Conservation (phyloP, 2,329 filamentous ascomycete species). For the Arachnopeziza araneosa region DNA sequence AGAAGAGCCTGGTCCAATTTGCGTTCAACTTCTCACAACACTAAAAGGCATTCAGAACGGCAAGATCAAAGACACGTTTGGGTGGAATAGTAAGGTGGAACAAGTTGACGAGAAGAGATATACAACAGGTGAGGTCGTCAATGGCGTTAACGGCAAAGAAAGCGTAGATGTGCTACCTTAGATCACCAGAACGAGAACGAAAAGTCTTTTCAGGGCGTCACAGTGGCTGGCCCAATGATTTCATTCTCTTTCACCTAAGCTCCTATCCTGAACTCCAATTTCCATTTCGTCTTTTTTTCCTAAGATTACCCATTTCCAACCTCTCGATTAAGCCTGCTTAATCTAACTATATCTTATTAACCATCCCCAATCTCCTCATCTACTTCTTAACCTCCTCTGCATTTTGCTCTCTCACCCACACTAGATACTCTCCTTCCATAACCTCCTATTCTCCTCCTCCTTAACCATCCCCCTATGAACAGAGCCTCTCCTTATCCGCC, state of each 20-base stretch:
- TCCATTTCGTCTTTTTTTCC: background rate
- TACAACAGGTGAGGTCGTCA: constrained; percentile 13
- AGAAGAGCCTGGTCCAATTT: constrained; percentile 69
- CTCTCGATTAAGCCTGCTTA: no score
- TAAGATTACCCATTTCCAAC: no score
- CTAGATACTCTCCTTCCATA: background rate
- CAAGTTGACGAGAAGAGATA: constrained; percentile 27
- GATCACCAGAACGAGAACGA: background rate
- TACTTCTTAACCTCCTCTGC: no score
- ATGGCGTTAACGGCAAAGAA: constrained; percentile 16
- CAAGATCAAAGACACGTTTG: constrained; percentile 60
- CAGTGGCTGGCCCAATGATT: background rate
- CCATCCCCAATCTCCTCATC: no score
- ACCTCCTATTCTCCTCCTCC: background rate
- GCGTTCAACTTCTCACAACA: constrained; percentile 64
- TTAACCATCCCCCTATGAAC: no score
- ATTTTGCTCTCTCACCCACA: background rate
- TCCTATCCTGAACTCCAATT: background rate
- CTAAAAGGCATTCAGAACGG: constrained; percentile 85
- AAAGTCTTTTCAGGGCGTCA: background rate
- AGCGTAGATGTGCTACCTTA: constrained; percentile 13
- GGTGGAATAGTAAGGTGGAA: constrained; percentile 30
- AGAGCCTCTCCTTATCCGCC: no score
- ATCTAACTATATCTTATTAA: no score
- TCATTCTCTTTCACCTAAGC: background rate